Conservation (phyloP, 352 stramenopile genomes). For the Globisporangium radiosum region DNA sequence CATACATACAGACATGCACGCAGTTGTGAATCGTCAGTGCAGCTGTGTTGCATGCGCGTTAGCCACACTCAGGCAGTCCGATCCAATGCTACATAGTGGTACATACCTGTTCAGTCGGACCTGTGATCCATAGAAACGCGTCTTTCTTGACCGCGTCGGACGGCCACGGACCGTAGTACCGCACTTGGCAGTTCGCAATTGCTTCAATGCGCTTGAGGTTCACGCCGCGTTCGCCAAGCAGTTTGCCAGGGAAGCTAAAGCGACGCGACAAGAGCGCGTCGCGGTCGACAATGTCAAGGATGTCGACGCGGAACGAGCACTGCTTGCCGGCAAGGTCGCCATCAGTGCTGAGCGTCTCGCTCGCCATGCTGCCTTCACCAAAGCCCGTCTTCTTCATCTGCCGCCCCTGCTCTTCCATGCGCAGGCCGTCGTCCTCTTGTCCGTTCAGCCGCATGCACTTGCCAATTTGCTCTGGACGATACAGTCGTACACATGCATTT, state of each 20-base stretch:
- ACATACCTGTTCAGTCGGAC: constrained; percentile 13
- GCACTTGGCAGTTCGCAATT: constrained; percentile 23
- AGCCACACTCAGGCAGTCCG: too few species aligned
- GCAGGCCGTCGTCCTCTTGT: constrained; percentile 51
- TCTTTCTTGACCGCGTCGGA: constrained; percentile 5
- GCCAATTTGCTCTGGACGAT: constrained; percentile 44
- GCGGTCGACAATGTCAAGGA: constrained; percentile 24
- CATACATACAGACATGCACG: background rate
- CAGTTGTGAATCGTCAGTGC: background rate
- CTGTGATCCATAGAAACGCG: constrained; percentile 10
- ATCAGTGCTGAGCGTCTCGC: background rate
- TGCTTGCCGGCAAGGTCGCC: constrained; percentile 10
- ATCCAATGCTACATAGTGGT: background rate
- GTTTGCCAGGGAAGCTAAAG: constrained; percentile 59
- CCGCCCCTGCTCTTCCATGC: constrained; percentile 40
- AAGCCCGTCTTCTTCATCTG: constrained; percentile 60
- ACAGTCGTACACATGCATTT: too few species aligned
- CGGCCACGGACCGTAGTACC: constrained; percentile 15
- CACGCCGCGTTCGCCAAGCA: constrained; percentile 56
- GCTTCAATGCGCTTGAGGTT: constrained; percentile 57
- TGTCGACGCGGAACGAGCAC: constrained; percentile 17
- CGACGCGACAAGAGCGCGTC: constrained; percentile 36
- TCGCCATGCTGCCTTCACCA: constrained; percentile 16
- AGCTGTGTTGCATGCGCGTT: too few species aligned
- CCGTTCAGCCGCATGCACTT: constrained; percentile 59